Conservation (phyloP, 495 filamentous ascomycete species). For the Pyronema omphalodes region DNA sequence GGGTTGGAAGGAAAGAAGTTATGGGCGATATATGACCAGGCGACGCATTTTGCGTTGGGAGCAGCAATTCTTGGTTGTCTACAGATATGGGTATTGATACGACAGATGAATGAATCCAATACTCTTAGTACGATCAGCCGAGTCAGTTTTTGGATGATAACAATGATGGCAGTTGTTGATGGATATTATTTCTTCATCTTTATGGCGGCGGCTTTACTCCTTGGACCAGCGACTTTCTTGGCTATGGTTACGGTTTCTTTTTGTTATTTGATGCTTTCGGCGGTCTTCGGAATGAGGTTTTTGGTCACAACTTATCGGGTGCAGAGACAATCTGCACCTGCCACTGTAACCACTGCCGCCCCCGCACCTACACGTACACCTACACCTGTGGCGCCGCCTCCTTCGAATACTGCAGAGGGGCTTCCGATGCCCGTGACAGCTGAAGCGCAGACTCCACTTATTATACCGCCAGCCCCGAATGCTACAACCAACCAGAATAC, state of each 20-base stretch:
- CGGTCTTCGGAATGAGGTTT: conserved; percentile 64
- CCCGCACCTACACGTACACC: conserved; percentile 19
- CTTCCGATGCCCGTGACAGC: conserved; percentile 50
- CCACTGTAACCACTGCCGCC: conserved; percentile 21
- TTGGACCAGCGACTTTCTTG: conserved; percentile 37
- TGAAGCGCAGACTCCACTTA: conserved; percentile 42
- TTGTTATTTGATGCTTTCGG: conserved; percentile 50
- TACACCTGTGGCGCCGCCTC: conserved; percentile 17
- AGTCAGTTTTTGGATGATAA: conserved; percentile 74
- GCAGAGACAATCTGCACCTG: conserved; percentile 44
- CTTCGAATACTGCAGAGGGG: conserved; percentile 25
- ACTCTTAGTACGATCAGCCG: conserved; percentile 89
- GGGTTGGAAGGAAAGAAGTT: conserved; percentile 64
- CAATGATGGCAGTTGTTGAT: conserved; percentile 74
- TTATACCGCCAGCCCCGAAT: conserved; percentile 73
- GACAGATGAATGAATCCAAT: conserved; percentile 76
- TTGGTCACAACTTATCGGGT: conserved; percentile 74
- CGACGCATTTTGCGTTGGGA: conserved; percentile 46
- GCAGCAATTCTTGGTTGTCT: conserved; percentile 44
- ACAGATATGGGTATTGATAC: conserved; percentile 57
- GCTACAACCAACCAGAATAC: conserved; percentile 33
- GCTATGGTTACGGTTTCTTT: conserved; percentile 50
- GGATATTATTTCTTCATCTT: conserved; percentile 29
- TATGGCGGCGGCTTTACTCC: conserved; percentile 12
- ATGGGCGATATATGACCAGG: conserved; percentile 49